Percentiles rank a stretch among this genome's conserved stretches.
These are phyloP conservation scores for Fomitopsis schrenkii DNA, from an alignment of 1,284 basidiomycete genomes.

Conservation along the genomic window DNA sequence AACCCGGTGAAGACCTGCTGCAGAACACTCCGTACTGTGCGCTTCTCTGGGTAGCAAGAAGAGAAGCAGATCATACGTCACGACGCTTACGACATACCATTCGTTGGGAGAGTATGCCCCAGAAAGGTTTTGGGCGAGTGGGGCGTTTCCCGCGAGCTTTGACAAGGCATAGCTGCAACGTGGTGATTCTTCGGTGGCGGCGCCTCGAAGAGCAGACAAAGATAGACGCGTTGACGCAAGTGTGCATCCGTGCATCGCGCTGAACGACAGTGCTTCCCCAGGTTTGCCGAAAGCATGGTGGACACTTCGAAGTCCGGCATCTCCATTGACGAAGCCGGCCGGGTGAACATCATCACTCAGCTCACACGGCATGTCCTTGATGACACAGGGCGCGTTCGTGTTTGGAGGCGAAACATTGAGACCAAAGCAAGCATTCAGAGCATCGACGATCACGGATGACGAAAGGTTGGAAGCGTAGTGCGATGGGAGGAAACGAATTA, in stretches of 20 bases:
- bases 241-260: background rate
- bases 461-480: background rate
- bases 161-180: background rate
- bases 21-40: background rate
- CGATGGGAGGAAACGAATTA: background rate
- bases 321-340: background rate
- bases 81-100: background rate
- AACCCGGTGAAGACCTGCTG: background rate
- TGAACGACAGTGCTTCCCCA: background rate
- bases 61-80: background rate
- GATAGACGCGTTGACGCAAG: background rate
- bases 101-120: background rate
- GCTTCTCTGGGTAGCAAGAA: background rate
- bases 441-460: background rate
- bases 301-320: background rate
- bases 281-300: background rate
- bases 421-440: background rate
- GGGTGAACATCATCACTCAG: background rate
- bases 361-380: background rate
- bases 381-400: background rate
- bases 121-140: background rate
- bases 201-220: background rate
- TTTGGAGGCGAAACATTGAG: background rate
- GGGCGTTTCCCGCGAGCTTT: background rate
- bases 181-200: background rate